Conservation (phyloP, 805 yeast species). For the Saturnispora sekii region DNA sequence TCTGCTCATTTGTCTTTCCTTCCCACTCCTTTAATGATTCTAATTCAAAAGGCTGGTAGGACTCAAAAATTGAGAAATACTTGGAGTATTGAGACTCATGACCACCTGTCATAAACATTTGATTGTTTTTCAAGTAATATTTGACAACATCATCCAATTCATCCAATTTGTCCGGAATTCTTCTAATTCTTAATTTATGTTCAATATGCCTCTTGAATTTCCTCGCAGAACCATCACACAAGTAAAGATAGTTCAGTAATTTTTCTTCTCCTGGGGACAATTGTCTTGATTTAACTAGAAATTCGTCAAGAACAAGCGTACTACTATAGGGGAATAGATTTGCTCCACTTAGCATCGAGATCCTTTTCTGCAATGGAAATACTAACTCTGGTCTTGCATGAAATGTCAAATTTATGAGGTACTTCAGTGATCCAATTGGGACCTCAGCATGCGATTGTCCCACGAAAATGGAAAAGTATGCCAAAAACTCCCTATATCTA, state of each 20-base stretch:
- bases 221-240: background rate
- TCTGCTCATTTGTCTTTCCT: background rate
- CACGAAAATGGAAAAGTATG: conserved; percentile 1
- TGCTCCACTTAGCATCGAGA: background rate
- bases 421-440: conserved; percentile 6
- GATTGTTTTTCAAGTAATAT: background rate
- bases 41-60: background rate
- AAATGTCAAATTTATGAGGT: background rate
- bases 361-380: conserved; percentile 1
- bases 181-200: background rate
- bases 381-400: background rate
- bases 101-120: conserved; percentile 7
- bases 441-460: conserved; percentile 6
- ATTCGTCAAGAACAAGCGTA: background rate
- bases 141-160: background rate
- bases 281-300: background rate
- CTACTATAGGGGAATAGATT: conserved; percentile 1
- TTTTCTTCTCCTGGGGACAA: background rate
- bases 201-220: background rate
- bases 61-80: conserved; percentile 4
- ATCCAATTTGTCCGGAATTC: background rate
- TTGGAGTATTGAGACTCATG: background rate
- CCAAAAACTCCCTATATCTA: conserved; percentile 9
- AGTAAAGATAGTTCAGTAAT: background rate
- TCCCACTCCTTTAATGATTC: background rate